Percentiles rank a stretch among this genome's conserved stretches.
Conservation (phyloP, 768 basidiomycete genomes). For the Filobasidium wieringae region DNA sequence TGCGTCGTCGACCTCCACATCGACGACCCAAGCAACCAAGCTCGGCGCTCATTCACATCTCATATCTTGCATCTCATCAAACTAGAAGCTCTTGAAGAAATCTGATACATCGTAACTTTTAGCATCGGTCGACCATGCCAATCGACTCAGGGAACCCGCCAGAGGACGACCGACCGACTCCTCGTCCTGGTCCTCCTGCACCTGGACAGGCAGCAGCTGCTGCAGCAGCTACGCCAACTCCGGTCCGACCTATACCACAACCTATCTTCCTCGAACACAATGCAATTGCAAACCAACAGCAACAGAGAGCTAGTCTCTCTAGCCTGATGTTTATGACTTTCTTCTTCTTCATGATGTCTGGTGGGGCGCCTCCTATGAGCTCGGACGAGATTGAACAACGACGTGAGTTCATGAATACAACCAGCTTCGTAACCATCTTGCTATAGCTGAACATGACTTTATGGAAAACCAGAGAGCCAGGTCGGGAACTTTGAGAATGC, state of each 20-base stretch:
- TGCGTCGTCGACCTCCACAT: no score
- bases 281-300: background rate
- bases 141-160: no score
- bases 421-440: background rate
- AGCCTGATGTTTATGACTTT: conserved; percentile 33
- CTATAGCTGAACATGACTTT: background rate
- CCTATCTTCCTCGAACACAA: background rate
- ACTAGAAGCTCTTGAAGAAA: no score
- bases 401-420: background rate
- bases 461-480: background rate
- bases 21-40: no score
- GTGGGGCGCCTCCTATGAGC: conserved; percentile 13
- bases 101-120: no score
- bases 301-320: background rate
- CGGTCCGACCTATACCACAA: background rate
- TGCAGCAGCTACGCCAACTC: background rate
- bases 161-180: background rate
- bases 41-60: no score
- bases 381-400: conserved; percentile 18
- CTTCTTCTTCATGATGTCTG: conserved; percentile 38
- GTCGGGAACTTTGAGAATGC: background rate
- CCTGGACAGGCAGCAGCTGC: background rate
- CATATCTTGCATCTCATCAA: no score
- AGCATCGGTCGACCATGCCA: no score
- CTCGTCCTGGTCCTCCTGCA: background rate